A percentile compares a stretch with the other conserved stretches of the same genome.
phyloP scores from a whole-genome alignment of 2,329 filamentous ascomycete species.

The Xylariaceae sp. region DNA sequence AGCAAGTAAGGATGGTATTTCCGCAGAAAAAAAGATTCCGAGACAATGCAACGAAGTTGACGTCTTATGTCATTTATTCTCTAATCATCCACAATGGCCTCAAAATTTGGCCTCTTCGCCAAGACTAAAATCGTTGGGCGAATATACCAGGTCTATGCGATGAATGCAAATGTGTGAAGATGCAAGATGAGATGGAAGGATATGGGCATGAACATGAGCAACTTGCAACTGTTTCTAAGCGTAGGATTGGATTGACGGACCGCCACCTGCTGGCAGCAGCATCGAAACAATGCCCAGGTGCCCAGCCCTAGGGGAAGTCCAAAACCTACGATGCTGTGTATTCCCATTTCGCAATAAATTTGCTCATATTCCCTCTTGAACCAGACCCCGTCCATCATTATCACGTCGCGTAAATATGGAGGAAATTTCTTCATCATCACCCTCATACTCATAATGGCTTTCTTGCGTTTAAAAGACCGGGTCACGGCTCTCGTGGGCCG shows the following conservation, averaged over 20 bases:
- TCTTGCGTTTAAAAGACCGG: slow-evolving; percentile 33
- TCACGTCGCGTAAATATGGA: slow-evolving; percentile 8
- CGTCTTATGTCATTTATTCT: slow-evolving; percentile 1
- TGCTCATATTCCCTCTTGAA: too few species aligned
- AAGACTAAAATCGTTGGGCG: too few species aligned
- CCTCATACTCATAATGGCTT: slow-evolving; percentile 32
- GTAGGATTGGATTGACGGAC: slow-evolving; percentile 3
- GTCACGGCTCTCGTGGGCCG: slow-evolving; percentile 26
- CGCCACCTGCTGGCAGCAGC: slow-evolving; percentile 10
- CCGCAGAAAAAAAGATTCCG: too few species aligned
- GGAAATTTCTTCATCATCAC: not conserved
- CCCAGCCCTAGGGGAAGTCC: too few species aligned
- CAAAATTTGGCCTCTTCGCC: too few species aligned
- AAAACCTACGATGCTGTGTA: too few species aligned
- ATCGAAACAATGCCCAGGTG: too few species aligned
- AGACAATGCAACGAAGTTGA: slow-evolving; percentile 7
- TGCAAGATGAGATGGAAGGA: not conserved
- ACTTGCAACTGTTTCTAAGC: too few species aligned
- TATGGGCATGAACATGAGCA: not conserved
- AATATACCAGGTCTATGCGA: too few species aligned
- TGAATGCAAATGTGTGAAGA: not conserved
- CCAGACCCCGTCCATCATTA: slow-evolving; percentile 1
- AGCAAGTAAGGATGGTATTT: too few species aligned
- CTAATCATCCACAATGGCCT: not conserved
- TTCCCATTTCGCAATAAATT: too few species aligned